These are phyloP conservation scores for Penicillium atrosanguineum DNA, from an alignment of 495 filamentous ascomycete genomes.

Conservation along the genomic window DNA sequence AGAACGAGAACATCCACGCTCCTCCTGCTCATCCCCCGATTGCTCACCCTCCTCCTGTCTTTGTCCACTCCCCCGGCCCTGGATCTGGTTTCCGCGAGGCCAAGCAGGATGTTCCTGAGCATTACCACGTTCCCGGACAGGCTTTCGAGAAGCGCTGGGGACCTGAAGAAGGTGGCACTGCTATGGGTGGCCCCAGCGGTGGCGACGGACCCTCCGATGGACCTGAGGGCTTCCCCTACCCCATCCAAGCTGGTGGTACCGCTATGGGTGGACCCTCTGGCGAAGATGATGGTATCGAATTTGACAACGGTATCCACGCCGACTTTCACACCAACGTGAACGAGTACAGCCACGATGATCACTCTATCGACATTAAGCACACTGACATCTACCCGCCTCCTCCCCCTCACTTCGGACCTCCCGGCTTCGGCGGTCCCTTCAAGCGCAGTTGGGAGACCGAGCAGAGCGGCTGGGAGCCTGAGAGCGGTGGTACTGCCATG, in stretches of 20 bases:
- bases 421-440: slow-evolving; percentile 4
- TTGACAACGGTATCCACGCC: slow-evolving; percentile 7
- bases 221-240: slow-evolving; percentile 2
- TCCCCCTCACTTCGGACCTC: not conserved
- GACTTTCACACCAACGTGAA: slow-evolving; percentile 13
- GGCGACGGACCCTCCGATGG: slow-evolving; percentile 1
- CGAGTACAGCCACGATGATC: slow-evolving; percentile 23
- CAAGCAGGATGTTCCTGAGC: not conserved
- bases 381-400: slow-evolving; percentile 12
- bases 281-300: slow-evolving; percentile 13
- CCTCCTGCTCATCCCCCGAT: slow-evolving; percentile 3
- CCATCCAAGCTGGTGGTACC: slow-evolving; percentile 13
- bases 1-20: slow-evolving; percentile 21
- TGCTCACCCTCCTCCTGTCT: not conserved
- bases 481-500: slow-evolving; percentile 15
- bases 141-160: slow-evolving; percentile 19
- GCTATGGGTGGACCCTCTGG: slow-evolving; percentile 25
- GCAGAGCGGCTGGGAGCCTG: not conserved
- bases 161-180: slow-evolving; percentile 11
- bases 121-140: slow-evolving; percentile 8
- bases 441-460: slow-evolving; percentile 8
- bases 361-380: slow-evolving; percentile 21
- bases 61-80: not conserved
- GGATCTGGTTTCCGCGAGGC: slow-evolving; percentile 1
- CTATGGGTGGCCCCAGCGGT: slow-evolving; percentile 13